Evolutionary conservation across 164 flowering plant species (phyloP).

Genomic region (Stephania cephalantha): DNA sequence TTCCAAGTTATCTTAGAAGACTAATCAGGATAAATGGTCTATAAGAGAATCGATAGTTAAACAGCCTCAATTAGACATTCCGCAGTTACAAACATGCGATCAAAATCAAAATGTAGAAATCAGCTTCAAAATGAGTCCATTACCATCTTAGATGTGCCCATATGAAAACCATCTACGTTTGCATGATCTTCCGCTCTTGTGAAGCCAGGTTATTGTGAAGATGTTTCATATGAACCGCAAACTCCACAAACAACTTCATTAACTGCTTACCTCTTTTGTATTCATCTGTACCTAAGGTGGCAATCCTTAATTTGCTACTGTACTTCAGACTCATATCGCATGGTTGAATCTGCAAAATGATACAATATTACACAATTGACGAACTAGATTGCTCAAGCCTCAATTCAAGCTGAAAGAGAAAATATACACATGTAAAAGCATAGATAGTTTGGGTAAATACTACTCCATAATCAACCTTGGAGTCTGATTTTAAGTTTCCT

Average conservation of each 20-base stretch:
- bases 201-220: constrained; percentile 23
- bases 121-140: not conserved
- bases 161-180: not conserved
- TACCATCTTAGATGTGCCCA: not conserved
- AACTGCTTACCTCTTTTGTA: constrained; percentile 23
- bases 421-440: too few species aligned
- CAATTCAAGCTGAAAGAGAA: too few species aligned
- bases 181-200: constrained; percentile 22
- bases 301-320: constrained; percentile 22
- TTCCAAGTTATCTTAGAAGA: not conserved
- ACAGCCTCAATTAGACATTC: not conserved
- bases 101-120: not conserved
- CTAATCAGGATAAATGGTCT: not conserved
- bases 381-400: too few species aligned
- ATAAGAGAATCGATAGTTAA: not conserved
- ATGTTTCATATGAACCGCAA: constrained; percentile 18
- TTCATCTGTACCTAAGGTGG: constrained; percentile 23
- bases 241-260: constrained; percentile 22
- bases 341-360: constrained; percentile 10
- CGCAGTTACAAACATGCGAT: not conserved
- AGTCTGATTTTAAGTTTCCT: constrained; percentile 5
- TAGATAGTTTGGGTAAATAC: not conserved
- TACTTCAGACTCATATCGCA: not conserved
- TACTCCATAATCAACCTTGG: constrained; percentile 22
- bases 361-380: not conserved